phyloP scores from a whole-genome alignment of 768 basidiomycete species.

The Suillus subalutaceus region DNA sequence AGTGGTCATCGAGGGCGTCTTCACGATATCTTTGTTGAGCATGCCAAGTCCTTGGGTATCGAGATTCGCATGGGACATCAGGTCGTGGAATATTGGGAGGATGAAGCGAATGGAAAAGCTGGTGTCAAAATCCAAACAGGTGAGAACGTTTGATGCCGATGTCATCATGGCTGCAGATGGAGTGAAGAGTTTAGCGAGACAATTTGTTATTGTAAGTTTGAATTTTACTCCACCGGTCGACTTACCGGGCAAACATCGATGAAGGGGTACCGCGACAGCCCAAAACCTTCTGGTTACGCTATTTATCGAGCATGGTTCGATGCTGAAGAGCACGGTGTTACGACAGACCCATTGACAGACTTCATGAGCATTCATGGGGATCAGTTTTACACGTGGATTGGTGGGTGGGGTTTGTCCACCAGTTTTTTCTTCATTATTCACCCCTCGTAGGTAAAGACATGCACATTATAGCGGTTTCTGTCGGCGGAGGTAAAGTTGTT shows the following conservation, averaged over 20 bases:
- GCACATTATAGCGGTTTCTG: constrained; percentile 24
- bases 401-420: constrained; percentile 10
- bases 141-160: constrained; percentile 20
- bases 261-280: constrained; percentile 27
- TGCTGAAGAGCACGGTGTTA: constrained; percentile 22
- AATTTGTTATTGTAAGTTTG: constrained; percentile 22
- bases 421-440: background rate
- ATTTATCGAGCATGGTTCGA: constrained; percentile 31
- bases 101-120: constrained; percentile 13
- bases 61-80: constrained; percentile 22
- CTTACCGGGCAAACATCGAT: background rate
- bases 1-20: constrained; percentile 33
- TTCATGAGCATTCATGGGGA: constrained; percentile 18
- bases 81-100: constrained; percentile 24
- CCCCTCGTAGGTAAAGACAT: constrained; percentile 17
- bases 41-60: constrained; percentile 23
- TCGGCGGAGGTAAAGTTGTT: constrained; percentile 18
- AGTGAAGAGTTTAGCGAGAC: constrained; percentile 21
- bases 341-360: constrained; percentile 21
- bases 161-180: constrained; percentile 31
- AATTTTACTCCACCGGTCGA: background rate
- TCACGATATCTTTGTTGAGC: constrained; percentile 20
- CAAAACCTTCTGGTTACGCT: constrained; percentile 25
- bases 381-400: constrained; percentile 22
- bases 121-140: constrained; percentile 21